Conservation (phyloP, 179 eudicot genomes). For the Patellifolia procumbens region DNA sequence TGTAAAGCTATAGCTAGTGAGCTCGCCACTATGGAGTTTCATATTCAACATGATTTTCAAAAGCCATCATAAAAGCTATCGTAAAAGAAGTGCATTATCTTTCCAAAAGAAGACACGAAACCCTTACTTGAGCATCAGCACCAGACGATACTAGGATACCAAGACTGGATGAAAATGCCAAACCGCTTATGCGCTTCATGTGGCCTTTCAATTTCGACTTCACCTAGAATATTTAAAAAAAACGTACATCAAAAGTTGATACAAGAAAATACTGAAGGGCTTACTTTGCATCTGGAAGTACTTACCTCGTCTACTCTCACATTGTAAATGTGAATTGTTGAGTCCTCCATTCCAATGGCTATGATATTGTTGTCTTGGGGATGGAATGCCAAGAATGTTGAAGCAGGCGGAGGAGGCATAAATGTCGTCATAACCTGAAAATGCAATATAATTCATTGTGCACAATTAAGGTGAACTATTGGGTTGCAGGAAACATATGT, state of each 20-base stretch:
- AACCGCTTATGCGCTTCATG: conserved; percentile 76
- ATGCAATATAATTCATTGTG: conserved; percentile 2
- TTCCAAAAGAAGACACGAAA: conserved; percentile 11
- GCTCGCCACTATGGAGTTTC: neutral
- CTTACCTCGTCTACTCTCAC: conserved; percentile 85
- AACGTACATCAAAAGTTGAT: neutral
- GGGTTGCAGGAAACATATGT: neutral
- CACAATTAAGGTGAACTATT: neutral
- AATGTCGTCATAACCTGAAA: conserved; percentile 88
- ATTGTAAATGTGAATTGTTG: conserved; percentile 85
- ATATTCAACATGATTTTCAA: neutral
- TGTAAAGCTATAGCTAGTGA: neutral
- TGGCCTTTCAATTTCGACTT: conserved; percentile 83
- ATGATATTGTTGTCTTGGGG: conserved; percentile 92
- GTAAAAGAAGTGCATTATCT: neutral
- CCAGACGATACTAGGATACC: conserved; percentile 89
- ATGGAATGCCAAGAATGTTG: conserved; percentile 86
- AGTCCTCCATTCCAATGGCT: conserved; percentile 95
- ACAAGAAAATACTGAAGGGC: neutral
- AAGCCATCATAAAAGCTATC: neutral
- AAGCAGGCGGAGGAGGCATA: conserved; percentile 91
- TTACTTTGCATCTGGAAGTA: neutral
- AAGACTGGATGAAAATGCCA: conserved; percentile 77
- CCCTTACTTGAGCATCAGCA: conserved; percentile 87
- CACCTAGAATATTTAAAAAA: conserved; percentile 42